These are phyloP conservation scores for Sicyos baderoa DNA, from an alignment of 306 rosid genomes.

Conservation along the genomic window DNA sequence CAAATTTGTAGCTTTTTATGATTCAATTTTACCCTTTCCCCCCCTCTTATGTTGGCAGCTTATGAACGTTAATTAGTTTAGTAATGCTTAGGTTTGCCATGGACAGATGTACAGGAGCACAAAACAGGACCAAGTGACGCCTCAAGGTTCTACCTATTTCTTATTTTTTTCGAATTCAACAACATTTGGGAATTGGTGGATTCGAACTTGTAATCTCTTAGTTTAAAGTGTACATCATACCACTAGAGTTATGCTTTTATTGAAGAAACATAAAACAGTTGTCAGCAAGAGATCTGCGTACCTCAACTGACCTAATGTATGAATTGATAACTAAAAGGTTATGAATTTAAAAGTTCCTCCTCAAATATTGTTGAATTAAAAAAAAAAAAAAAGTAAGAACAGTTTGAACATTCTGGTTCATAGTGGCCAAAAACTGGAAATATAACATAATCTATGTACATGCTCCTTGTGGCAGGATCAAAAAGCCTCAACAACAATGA, in stretches of 20 bases:
- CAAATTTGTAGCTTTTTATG: constrained; percentile 12
- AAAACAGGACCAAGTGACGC: constrained; percentile 49
- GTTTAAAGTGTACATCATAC: too few species aligned
- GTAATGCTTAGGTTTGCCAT: constrained; percentile 25
- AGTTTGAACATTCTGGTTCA: not conserved
- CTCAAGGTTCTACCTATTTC: constrained; percentile 37
- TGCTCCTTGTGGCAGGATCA: not conserved
- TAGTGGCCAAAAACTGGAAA: not conserved
- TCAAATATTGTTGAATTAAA: too few species aligned
- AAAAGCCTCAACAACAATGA: not conserved
- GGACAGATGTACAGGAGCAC: constrained; percentile 84
- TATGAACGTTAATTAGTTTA: constrained; percentile 21
- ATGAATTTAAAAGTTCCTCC: too few species aligned
- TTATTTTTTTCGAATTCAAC: not conserved
- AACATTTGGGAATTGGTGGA: too few species aligned
- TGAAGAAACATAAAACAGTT: not conserved
- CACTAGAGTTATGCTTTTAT: too few species aligned
- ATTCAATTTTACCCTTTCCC: not conserved
- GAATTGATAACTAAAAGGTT: too few species aligned
- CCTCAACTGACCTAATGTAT: too few species aligned
- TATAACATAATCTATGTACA: not conserved
- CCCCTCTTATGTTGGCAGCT: not conserved
- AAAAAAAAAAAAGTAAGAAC: too few species aligned
- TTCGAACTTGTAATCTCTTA: too few species aligned
- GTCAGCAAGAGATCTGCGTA: too few species aligned